Evolutionary conservation across 179 eudicot species (phyloP).

Genomic region (Beta lomatogona): DNA sequence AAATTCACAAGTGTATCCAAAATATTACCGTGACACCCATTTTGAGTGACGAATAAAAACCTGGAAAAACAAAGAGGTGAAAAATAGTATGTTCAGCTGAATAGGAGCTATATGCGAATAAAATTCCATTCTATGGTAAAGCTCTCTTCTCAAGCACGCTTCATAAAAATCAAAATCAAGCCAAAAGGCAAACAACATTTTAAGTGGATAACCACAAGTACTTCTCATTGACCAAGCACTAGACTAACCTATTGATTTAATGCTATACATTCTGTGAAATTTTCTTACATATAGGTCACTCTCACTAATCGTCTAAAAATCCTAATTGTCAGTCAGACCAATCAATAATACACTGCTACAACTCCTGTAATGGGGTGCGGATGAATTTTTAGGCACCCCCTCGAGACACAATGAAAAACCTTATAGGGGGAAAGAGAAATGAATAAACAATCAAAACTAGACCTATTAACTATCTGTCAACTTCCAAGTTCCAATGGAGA

Average conservation of each 20-base stretch:
- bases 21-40: too few relatives aligned
- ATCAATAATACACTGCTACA: conserved; percentile 1
- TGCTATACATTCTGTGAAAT: conserved; percentile 13
- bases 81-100: background rate
- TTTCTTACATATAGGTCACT: background rate
- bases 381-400: background rate
- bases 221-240: conserved; percentile 13
- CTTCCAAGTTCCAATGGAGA: background rate
- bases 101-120: background rate
- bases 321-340: conserved; percentile 7
- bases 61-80: background rate
- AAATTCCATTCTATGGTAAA: background rate
- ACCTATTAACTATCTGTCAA: conserved; percentile 4
- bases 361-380: conserved; percentile 1
- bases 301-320: conserved; percentile 13
- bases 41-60: background rate
- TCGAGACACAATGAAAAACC: conserved; percentile 6
- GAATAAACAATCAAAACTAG: background rate
- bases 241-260: conserved; percentile 5
- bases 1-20: too few relatives aligned
- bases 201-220: background rate
- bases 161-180: conserved; percentile 3
- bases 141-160: background rate
- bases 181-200: background rate
- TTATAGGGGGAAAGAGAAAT: background rate